Base-by-base conservation (phyloP, 768 basidiomycete genomes). In the Rhodocollybia butyracea region DNA sequence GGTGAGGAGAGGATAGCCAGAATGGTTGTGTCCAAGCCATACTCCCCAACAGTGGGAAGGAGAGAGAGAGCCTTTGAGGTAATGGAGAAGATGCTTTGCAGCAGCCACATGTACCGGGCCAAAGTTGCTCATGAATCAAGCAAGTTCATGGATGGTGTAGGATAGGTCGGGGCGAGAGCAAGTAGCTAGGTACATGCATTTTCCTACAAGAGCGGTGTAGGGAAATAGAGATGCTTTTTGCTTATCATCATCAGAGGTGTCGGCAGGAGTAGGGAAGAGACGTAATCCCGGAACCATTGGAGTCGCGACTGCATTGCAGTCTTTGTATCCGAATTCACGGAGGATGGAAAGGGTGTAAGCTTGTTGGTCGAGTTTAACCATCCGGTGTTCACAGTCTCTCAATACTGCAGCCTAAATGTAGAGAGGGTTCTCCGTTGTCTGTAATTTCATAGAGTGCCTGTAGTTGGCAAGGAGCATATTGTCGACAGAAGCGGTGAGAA, bases 1-100 rank as follows among this genome's bases (percentile, higher is more conserved):
- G n/a, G n/a, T n/a, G n/a, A n/a, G n/a, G n/a, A n/a, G n/a, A n/a
- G n/a, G n/a, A n/a, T n/a, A n/a, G n/a, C n/a, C n/a, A n/a, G n/a
- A n/a, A n/a, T n/a, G n/a, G n/a, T n/a, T n/a, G n/a, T n/a, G n/a
- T n/a, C n/a, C n/a, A n/a, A n/a, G n/a, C n/a, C n/a, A n/a, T n/a
- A n/a, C n/a, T n/a, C n/a, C n/a, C n/a, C n/a, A n/a, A n/a, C n/a
- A n/a, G n/a, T n/a, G n/a, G n/a, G n/a, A n/a, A n/a, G n/a, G n/a
- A n/a, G n/a, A n/a, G n/a, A n/a, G n/a, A n/a, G n/a, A n/a, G n/a
- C 34, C 34, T 36, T 36, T 36, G 3, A 67, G 43, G 22, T 67
- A 67, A 0, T 53, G 24, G 0, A 68, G 48, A 0, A 67, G 55
- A 1, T 24, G 22, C 26, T 67, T 66, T 0, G 57, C 61, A 2